phyloP scores from a whole-genome alignment of 257 asterid species.

The Henckelia pumila region DNA sequence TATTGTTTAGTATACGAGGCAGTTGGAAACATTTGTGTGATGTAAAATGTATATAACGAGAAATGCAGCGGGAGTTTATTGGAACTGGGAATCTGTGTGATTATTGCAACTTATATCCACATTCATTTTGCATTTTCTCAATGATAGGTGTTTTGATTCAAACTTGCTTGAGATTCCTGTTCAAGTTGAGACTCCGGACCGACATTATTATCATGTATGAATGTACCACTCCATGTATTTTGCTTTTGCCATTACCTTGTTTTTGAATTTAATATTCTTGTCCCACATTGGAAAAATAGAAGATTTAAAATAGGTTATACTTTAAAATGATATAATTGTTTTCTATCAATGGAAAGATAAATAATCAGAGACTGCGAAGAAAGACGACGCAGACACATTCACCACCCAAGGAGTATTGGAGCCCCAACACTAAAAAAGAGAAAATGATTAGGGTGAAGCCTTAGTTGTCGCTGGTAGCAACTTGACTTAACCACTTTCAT shows the following conservation, averaged over 20 bases:
- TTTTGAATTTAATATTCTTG: too few relatives aligned
- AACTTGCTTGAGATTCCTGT: slow-evolving; percentile 79
- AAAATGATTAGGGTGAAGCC: too few relatives aligned
- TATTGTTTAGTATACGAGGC: not conserved
- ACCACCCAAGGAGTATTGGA: too few relatives aligned
- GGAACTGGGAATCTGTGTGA: not conserved
- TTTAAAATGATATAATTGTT: too few relatives aligned
- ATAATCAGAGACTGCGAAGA: too few relatives aligned
- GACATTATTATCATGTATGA: slow-evolving; percentile 73
- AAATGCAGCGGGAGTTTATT: not conserved
- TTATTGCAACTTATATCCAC: slow-evolving; percentile 17
- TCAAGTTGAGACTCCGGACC: slow-evolving; percentile 77
- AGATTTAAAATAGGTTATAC: too few relatives aligned
- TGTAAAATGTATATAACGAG: not conserved
- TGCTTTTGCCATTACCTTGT: slow-evolving; percentile 7
- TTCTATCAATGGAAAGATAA: too few relatives aligned
- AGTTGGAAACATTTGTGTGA: not conserved
- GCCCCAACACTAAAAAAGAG: too few relatives aligned
- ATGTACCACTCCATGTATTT: not conserved
- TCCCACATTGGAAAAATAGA: too few relatives aligned
- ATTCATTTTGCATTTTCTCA: slow-evolving; percentile 14
- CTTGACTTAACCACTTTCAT: too few relatives aligned
- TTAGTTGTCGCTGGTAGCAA: too few relatives aligned
- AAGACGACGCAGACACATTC: too few relatives aligned
- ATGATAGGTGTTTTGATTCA: slow-evolving; percentile 58